These are phyloP conservation scores for Trebouxia sp. DNA, from an alignment of 139 green algal genomes.

Conservation along the genomic window DNA sequence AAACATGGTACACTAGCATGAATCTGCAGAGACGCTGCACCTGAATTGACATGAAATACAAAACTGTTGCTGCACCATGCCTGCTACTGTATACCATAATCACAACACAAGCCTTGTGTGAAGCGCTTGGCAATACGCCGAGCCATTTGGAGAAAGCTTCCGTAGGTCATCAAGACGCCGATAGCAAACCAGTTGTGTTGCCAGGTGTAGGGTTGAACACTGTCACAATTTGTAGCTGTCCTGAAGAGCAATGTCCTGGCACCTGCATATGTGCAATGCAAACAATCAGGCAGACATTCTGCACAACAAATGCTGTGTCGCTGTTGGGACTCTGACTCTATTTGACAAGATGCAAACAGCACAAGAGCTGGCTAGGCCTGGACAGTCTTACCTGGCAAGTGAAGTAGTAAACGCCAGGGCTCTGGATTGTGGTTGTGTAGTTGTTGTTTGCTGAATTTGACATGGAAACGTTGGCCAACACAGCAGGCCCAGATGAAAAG, in stretches of 20 bases:
- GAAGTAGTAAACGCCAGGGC: neutral
- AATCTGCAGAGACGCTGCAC: no score
- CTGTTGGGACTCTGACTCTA: no score
- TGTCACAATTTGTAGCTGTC: neutral
- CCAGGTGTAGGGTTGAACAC: neutral
- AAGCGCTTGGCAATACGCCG: no score
- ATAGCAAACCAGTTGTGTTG: neutral
- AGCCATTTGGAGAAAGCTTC: no score
- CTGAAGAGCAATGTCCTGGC: neutral
- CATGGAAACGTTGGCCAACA: neutral
- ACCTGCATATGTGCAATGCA: neutral
- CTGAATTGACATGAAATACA: no score
- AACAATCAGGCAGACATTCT: neutral
- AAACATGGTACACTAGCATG: no score
- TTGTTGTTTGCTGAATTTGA: neutral
- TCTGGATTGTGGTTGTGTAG: neutral
- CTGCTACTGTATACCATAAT: no score
- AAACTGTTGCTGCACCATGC: no score
- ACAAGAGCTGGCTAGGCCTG: no score
- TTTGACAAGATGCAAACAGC: no score
- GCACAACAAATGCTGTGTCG: neutral
- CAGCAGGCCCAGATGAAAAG: neutral
- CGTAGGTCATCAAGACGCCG: neutral
- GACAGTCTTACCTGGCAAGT: neutral
- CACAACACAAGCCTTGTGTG: no score